Base-by-base conservation (phyloP, 1,284 basidiomycete species). In the Trichosporon sp. region DNA sequence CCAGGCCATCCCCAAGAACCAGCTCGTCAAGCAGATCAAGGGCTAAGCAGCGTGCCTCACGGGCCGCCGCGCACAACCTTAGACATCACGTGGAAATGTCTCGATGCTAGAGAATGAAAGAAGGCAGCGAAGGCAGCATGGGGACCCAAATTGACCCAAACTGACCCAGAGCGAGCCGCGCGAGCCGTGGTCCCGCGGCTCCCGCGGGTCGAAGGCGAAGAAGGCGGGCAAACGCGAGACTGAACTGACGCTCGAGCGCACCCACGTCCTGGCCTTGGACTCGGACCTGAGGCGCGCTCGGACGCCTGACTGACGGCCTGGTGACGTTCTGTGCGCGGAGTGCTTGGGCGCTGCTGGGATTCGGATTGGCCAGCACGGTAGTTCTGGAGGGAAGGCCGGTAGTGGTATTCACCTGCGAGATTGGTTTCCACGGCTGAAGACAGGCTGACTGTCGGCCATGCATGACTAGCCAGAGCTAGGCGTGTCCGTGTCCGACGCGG, bases 1-100 rank as follows among this genome's bases (percentile, higher is more conserved):
- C 25, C 79, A 82, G 73, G 76, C 73, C 42, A 66, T 83, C 65
- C 72, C 78, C 68, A 74, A 75, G 53, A 67, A 68, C 35, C 69
- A 80, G 72, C 69, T 83, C 69, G 75, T 80, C 72, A 69, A 76
- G 67, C 75, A 71, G 72, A 78, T 83, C 72, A 34, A 67, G 64
- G 69, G 53, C 12, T 70, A 70, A 51, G 56, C 34, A 31, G 21
- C 21, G 47, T 47, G 27, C n/a, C 15, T 5, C 31, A 23, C 34
- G 60, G 47, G 47, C 47, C 47, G 47, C 18, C 6, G 34, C 31
- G 31, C 60, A 62, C 31, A n/a, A 74, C 35, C 44, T 60, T 42
- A 25, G 13, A 62, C 27, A 27, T 23, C 21, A 67, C 25, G 34
- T 62, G 60, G 9, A 65, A 23, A 32, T 53, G 29, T 44, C 47